These are phyloP conservation scores for Fusarium luffae DNA, from an alignment of 2,329 filamentous ascomycete genomes.

Conservation along the genomic window DNA sequence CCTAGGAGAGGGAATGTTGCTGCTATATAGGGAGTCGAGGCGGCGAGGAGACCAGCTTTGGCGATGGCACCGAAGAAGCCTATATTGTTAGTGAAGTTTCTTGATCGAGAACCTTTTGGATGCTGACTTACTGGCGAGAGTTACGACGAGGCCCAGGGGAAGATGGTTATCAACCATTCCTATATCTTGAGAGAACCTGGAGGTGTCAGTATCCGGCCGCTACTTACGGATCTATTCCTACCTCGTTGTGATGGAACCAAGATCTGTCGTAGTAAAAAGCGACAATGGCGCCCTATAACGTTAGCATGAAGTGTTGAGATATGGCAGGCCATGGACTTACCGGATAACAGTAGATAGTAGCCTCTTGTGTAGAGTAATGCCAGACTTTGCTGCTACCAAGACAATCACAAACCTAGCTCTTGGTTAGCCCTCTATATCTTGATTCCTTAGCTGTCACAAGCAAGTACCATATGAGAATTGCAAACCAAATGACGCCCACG, in stretches of 20 bases:
- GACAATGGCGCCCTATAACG: conserved; percentile 52
- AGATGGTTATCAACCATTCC: conserved; percentile 57
- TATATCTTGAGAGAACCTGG: conserved; percentile 58
- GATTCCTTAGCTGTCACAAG: too few relatives aligned
- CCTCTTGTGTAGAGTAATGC: conserved; percentile 41
- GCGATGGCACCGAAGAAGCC: conserved; percentile 50
- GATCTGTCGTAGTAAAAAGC: conserved; percentile 55
- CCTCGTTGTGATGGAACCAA: conserved; percentile 56
- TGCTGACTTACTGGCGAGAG: conserved; percentile 50
- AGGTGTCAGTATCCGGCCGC: neutral
- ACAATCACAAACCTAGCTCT: conserved; percentile 46
- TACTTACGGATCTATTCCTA: conserved; percentile 8
- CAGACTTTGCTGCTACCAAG: conserved; percentile 43
- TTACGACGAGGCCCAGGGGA: conserved; percentile 49
- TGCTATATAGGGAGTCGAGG: conserved; percentile 49
- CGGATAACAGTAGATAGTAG: conserved; percentile 41
- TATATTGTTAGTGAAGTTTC: conserved; percentile 22
- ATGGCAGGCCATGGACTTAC: neutral
- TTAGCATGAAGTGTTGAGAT: conserved; percentile 9
- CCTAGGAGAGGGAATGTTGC: conserved; percentile 57
- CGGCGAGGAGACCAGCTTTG: conserved; percentile 42
- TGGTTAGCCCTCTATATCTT: neutral
- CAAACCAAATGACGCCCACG: conserved; percentile 36
- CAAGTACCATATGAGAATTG: conserved; percentile 36
- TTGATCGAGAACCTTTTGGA: neutral